Evolutionary conservation across 2,329 filamentous ascomycete genomes (phyloP).

Genomic region (Talaromyces albobiverticillius): DNA sequence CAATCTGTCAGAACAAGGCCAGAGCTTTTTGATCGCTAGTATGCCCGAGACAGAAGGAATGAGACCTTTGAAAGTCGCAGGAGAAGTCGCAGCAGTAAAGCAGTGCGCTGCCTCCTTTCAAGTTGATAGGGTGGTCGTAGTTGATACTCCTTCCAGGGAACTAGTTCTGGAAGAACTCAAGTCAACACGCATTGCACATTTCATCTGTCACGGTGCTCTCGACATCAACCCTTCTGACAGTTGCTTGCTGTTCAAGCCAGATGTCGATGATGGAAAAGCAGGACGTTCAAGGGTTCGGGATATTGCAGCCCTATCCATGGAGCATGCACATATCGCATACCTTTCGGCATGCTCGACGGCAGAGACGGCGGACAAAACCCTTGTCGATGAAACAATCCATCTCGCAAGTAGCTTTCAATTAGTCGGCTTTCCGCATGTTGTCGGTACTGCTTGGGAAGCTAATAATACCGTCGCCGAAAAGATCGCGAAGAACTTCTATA

Average conservation of each 20-base stretch:
- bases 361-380: not conserved
- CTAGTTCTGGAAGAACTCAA: not conserved
- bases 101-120: too few species aligned
- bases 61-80: too few species aligned
- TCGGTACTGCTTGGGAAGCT: not conserved
- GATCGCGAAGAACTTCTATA: not conserved
- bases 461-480: not conserved
- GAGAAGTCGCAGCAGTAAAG: too few species aligned
- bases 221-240: not conserved
- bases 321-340: not conserved
- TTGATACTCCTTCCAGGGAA: too few species aligned
- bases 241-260: not conserved
- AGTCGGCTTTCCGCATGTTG: not conserved
- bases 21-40: too few species aligned
- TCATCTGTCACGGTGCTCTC: not conserved
- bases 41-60: too few species aligned
- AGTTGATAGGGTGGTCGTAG: too few species aligned
- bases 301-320: not conserved
- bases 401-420: not conserved
- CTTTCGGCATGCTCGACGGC: not conserved
- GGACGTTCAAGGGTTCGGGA: not conserved
- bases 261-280: not conserved
- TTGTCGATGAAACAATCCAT: not conserved
- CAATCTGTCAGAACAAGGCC: too few species aligned
- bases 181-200: not conserved